These are phyloP conservation scores for Chytriomyces confervae DNA, from an alignment of 192 early-diverging fungal genomes.

Conservation along the genomic window DNA sequence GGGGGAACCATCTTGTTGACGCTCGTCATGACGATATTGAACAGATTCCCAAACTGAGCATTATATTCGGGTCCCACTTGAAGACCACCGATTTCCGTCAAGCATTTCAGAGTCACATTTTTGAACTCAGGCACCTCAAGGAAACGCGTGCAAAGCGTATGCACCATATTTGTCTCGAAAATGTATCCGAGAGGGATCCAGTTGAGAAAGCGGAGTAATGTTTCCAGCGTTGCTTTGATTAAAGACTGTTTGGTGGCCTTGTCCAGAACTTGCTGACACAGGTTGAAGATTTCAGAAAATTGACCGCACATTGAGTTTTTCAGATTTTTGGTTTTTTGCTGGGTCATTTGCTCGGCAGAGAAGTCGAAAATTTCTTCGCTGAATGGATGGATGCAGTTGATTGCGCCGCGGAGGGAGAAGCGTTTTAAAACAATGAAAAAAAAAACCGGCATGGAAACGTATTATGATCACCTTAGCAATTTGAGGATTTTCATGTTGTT, in stretches of 20 bases:
- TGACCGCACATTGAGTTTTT: slow-evolving; percentile 95
- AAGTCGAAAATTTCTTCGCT: slow-evolving; percentile 99
- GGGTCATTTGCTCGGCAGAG: slow-evolving; percentile 98
- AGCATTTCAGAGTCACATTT: slow-evolving; percentile 93
- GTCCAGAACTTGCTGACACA: slow-evolving; percentile 93
- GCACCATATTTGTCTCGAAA: slow-evolving; percentile 93
- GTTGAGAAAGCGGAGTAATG: slow-evolving; percentile 92
- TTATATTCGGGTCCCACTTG: slow-evolving; percentile 80
- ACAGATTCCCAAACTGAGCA: slow-evolving; percentile 87
- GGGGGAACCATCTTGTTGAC: slow-evolving; percentile 75
- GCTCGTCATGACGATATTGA: slow-evolving; percentile 77
- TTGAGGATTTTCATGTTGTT: slow-evolving; percentile 99
- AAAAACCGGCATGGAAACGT: slow-evolving; percentile 2
- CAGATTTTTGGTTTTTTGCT: slow-evolving; percentile 89
- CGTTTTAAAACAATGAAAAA: slow-evolving; percentile 1
- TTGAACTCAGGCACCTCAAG: slow-evolving; percentile 84
- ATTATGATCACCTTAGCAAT: slow-evolving; percentile 75
- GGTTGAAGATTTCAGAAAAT: slow-evolving; percentile 92
- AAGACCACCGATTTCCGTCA: slow-evolving; percentile 96
- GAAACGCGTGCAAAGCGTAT: slow-evolving; percentile 82
- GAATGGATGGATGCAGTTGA: not conserved
- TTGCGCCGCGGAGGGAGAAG: slow-evolving; percentile 6
- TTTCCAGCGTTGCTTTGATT: slow-evolving; percentile 91
- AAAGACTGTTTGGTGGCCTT: slow-evolving; percentile 88
- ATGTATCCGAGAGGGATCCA: slow-evolving; percentile 99